These are phyloP conservation scores for Fusarium goolgardi DNA, from an alignment of 2,329 filamentous ascomycete species.

Conservation along the genomic window DNA sequence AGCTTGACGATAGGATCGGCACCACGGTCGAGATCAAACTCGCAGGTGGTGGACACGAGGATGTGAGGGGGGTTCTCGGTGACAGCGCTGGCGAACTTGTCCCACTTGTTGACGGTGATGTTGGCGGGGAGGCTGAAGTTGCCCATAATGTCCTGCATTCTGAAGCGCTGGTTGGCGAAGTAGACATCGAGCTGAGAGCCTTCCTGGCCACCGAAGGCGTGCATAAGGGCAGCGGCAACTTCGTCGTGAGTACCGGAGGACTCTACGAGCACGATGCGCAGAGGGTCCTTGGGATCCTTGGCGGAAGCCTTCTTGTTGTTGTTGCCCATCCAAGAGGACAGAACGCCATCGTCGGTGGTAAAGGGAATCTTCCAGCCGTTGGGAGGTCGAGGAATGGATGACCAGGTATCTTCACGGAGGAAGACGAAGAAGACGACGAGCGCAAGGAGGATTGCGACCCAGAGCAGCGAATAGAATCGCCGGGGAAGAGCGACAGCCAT, in stretches of 20 bases:
- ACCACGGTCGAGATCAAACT: conserved; percentile 41
- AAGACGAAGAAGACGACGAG: conserved; percentile 39
- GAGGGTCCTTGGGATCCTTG: conserved; percentile 29
- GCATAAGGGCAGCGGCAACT: conserved; percentile 44
- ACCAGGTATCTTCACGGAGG: conserved; percentile 38
- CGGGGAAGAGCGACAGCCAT: conserved; percentile 39
- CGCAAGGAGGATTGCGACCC: conserved; percentile 34
- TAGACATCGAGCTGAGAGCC: conserved; percentile 40
- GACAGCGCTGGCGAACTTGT: conserved; percentile 33
- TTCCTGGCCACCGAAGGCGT: conserved; percentile 43
- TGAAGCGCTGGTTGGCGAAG: conserved; percentile 44
- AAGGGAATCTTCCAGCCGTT: conserved; percentile 43
- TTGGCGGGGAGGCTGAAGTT: conserved; percentile 43
- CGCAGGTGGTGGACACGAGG: conserved; percentile 48
- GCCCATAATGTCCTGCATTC: conserved; percentile 44
- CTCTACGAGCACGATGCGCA: conserved; percentile 46
- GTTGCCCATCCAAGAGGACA: conserved; percentile 38
- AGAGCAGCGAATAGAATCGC: conserved; percentile 41
- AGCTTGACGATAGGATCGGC: conserved; percentile 36
- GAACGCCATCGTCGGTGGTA: conserved; percentile 42
- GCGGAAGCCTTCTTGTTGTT: conserved; percentile 9
- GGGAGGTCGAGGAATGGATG: conserved; percentile 37
- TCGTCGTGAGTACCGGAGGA: conserved; percentile 47
- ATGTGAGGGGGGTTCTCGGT: conserved; percentile 37
- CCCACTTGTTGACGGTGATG: conserved; percentile 27